A percentile compares a stretch with the other conserved stretches of the same genome.
phyloP scores from a whole-genome alignment of 2,329 filamentous ascomycete species.

The Fusarium lateritium region DNA sequence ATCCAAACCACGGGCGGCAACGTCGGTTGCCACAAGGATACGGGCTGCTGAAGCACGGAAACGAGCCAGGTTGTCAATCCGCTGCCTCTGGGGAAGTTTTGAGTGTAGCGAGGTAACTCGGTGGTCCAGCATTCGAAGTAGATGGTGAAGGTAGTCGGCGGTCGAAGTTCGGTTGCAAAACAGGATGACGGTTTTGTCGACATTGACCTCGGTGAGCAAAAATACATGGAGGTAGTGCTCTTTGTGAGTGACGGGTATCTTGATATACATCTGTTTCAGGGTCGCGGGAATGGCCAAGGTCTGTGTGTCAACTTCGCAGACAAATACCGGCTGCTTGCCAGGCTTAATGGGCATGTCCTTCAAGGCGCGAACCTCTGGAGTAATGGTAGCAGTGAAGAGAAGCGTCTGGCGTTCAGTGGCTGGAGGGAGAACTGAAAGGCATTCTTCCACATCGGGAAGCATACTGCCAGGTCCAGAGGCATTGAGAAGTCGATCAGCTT shows the following conservation, averaged over 20 bases:
- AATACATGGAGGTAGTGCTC: slow-evolving; percentile 96
- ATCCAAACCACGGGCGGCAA: slow-evolving; percentile 93
- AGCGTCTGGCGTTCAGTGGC: slow-evolving; percentile 88
- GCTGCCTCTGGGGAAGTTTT: slow-evolving; percentile 84
- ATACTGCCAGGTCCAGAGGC: slow-evolving; percentile 83
- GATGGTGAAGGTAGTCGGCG: slow-evolving; percentile 89
- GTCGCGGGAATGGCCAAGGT: slow-evolving; percentile 83
- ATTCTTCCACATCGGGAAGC: slow-evolving; percentile 94
- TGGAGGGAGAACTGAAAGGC: slow-evolving; percentile 84
- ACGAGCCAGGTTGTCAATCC: slow-evolving; percentile 88
- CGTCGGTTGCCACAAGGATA: slow-evolving; percentile 94
- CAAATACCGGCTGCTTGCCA: slow-evolving; percentile 83
- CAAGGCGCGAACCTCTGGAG: slow-evolving; percentile 88
- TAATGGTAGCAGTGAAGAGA: slow-evolving; percentile 96
- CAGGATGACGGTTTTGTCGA: slow-evolving; percentile 84
- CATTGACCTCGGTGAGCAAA: slow-evolving; percentile 82
- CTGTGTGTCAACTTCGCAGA: slow-evolving; percentile 88
- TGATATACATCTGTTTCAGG: slow-evolving; percentile 86
- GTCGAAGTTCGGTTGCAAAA: slow-evolving; percentile 95
- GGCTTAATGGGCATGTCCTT: slow-evolving; percentile 81
- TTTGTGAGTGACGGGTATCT: slow-evolving; percentile 91
- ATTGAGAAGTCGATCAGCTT: slow-evolving; percentile 90
- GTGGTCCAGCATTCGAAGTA: slow-evolving; percentile 88
- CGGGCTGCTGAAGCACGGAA: slow-evolving; percentile 92
- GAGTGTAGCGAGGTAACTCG: slow-evolving; percentile 94